phyloP scores from a whole-genome alignment of 805 yeast species.

The Pichia cephalocereana region DNA sequence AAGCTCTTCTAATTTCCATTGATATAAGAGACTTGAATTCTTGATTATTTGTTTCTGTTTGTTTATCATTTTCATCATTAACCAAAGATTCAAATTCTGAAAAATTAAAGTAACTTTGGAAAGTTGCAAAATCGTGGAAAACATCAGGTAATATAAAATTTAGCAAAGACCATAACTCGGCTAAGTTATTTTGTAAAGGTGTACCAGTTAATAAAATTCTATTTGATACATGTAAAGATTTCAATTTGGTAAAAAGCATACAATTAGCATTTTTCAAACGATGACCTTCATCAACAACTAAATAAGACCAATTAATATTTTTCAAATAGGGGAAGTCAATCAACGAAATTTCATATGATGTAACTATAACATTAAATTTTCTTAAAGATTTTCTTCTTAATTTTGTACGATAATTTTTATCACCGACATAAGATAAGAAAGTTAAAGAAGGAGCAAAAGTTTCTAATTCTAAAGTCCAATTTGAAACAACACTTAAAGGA shows the following conservation, averaged over 20 bases:
- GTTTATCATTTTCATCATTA: constrained; percentile 13
- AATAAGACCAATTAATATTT: constrained; percentile 60
- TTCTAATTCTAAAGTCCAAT: constrained; percentile 71
- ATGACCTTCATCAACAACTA: constrained; percentile 95
- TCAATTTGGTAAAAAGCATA: constrained; percentile 60
- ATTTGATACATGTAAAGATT: constrained; percentile 57
- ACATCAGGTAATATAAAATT: constrained; percentile 91
- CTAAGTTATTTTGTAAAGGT: constrained; percentile 83
- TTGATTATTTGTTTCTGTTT: constrained; percentile 21
- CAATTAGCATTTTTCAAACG: constrained; percentile 81
- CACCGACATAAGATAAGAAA: constrained; percentile 56
- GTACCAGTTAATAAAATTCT: constrained; percentile 89
- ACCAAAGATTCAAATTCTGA: constrained; percentile 41
- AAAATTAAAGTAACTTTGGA: constrained; percentile 92
- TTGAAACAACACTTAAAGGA: constrained; percentile 76
- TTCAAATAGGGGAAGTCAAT: constrained; percentile 53
- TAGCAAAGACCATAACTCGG: constrained; percentile 85
- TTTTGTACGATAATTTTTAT: constrained; percentile 43
- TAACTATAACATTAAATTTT: constrained; percentile 48
- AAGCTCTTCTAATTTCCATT: constrained; percentile 45
- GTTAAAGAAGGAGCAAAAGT: constrained; percentile 66
- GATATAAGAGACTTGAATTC: constrained; percentile 46
- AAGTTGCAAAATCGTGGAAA: constrained; percentile 79
- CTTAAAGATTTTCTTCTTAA: constrained; percentile 26
- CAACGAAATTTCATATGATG: constrained; percentile 76